Conservation (phyloP, 495 filamentous ascomycete genomes). For the Penicillium waksmanii region DNA sequence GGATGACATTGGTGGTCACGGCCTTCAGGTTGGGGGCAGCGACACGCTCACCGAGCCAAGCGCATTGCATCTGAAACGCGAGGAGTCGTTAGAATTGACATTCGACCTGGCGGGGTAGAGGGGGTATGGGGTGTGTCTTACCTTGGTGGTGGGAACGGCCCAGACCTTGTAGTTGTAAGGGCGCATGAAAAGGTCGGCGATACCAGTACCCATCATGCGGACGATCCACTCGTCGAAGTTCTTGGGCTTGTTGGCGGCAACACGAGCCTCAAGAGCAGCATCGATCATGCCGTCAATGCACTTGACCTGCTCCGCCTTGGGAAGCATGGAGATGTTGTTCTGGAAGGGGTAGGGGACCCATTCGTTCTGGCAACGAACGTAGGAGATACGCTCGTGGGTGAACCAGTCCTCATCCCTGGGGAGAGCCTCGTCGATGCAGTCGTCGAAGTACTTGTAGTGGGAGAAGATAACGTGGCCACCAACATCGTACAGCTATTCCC, state of each 20-base stretch:
- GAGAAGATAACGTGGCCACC: conserved; percentile 99
- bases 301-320: conserved; percentile 93
- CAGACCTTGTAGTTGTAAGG: conserved; percentile 99
- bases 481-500: conserved; percentile 91
- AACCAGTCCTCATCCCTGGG: conserved; percentile 95
- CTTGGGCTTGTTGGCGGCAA: conserved; percentile 86
- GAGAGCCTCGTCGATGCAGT: conserved; percentile 95
- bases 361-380: conserved; percentile 91
- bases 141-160: conserved; percentile 98
- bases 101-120: background rate
- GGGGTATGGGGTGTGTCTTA: conserved; percentile 41
- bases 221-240: conserved; percentile 99
- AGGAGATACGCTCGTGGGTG: conserved; percentile 96
- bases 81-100: conserved; percentile 10
- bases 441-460: conserved; percentile 99
- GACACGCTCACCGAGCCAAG: conserved; percentile 98
- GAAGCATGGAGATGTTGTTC: conserved; percentile 99
- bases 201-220: conserved; percentile 84
- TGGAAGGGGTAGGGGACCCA: conserved; percentile 99
- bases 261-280: conserved; percentile 82
- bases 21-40: conserved; percentile 96
- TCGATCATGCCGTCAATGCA: conserved; percentile 98
- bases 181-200: conserved; percentile 97
- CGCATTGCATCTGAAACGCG: conserved; percentile 88
- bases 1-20: conserved; percentile 91